phyloP scores from a whole-genome alignment of 805 yeast species.

The Cyberlindnera subsufficiens region DNA sequence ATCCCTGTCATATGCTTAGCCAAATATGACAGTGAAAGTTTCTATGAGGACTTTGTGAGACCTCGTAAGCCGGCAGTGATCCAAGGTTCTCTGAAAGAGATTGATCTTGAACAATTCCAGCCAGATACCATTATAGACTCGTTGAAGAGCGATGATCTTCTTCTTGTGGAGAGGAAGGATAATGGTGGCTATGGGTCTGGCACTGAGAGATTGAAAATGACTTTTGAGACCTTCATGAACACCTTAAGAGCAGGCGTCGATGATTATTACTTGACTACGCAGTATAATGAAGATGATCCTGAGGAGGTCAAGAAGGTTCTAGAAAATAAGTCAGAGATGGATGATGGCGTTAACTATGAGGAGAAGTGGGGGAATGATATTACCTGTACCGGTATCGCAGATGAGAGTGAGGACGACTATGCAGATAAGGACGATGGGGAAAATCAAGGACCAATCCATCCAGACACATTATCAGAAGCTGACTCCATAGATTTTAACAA shows the following conservation, averaged over 20 bases:
- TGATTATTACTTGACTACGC: conserved; percentile 61
- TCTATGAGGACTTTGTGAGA: conserved; percentile 11
- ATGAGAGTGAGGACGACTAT: conserved; percentile 7
- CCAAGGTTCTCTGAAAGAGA: conserved; percentile 30
- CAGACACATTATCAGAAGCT: conserved; percentile 27
- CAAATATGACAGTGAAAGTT: neutral
- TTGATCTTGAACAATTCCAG: conserved; percentile 29
- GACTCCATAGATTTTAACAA: conserved; percentile 39
- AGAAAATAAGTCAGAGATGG: conserved; percentile 20
- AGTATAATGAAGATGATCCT: conserved; percentile 46
- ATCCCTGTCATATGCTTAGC: neutral
- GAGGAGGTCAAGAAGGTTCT: conserved; percentile 21
- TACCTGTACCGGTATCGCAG: conserved; percentile 15
- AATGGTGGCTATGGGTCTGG: conserved; percentile 70
- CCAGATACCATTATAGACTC: conserved; percentile 31
- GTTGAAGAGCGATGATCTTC: conserved; percentile 27
- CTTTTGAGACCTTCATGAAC: conserved; percentile 41
- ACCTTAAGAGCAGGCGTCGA: conserved; percentile 40
- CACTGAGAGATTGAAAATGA: conserved; percentile 43
- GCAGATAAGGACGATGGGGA: conserved; percentile 18
- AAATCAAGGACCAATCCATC: neutral
- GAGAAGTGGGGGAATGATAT: conserved; percentile 9
- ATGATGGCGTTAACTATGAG: conserved; percentile 5
- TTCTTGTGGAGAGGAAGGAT: conserved; percentile 55
- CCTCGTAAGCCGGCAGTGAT: conserved; percentile 42